A percentile compares a stretch with the other conserved stretches of the same genome.
Evolutionary conservation across 2,329 filamentous ascomycete genomes (phyloP).

Genomic region (Aspergillus ibericus): DNA sequence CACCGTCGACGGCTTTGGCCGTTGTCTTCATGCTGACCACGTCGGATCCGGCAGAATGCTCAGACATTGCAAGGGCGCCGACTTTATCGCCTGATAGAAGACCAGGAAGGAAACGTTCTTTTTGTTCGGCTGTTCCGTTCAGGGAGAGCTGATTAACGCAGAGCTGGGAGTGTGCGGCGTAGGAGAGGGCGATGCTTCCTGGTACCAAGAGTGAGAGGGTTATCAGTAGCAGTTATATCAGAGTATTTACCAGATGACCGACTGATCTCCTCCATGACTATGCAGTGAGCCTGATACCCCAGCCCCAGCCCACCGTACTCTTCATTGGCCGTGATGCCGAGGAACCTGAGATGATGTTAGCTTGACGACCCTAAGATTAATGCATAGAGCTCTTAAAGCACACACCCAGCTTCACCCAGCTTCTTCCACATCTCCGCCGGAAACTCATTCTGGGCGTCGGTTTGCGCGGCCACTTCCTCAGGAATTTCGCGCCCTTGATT

Average conservation of each 20-base stretch:
- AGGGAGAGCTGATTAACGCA: conserved; percentile 96
- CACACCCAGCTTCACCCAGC: conserved; percentile 75
- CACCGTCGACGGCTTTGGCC: conserved; percentile 77
- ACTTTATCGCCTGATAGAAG: conserved; percentile 78
- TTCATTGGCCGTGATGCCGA: conserved; percentile 92
- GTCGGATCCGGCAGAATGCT: conserved; percentile 86
- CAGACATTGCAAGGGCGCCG: conserved; percentile 91
- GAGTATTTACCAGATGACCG: conserved; percentile 66
- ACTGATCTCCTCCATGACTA: conserved; percentile 93
- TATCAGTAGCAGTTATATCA: neutral
- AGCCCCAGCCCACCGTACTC: conserved; percentile 84
- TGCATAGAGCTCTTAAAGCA: neutral
- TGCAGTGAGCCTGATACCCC: conserved; percentile 95
- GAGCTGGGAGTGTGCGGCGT: conserved; percentile 92
- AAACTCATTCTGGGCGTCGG: conserved; percentile 86
- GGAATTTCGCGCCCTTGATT: conserved; percentile 72
- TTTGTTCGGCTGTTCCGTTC: conserved; percentile 79
- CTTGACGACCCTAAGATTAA: neutral
- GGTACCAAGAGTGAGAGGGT: neutral
- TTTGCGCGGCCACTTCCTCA: conserved; percentile 75
- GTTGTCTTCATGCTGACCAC: conserved; percentile 94
- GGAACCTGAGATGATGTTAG: conserved; percentile 55
- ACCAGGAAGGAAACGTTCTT: conserved; percentile 74
- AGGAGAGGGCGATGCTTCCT: conserved; percentile 69
- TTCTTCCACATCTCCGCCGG: conserved; percentile 91